Evolutionary conservation across 2,329 filamentous ascomycete species (phyloP).

Genomic region (Magnaporthiopsis incrustans): DNA sequence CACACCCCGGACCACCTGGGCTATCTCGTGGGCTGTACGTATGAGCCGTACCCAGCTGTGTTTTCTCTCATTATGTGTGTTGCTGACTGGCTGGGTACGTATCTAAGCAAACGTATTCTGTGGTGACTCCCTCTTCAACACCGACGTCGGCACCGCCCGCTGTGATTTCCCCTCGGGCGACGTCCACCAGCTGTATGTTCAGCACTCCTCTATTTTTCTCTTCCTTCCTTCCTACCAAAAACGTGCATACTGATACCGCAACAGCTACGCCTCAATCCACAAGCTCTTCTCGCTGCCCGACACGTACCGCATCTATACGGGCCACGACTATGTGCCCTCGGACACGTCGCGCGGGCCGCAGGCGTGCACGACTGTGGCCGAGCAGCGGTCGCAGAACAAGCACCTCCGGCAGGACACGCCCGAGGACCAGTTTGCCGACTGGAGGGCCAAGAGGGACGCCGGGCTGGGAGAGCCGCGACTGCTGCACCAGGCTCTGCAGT

Average conservation of each 20-base stretch:
- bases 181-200: not conserved
- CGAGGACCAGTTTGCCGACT: slow-evolving; percentile 35
- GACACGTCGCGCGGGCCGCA: slow-evolving; percentile 19
- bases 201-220: not conserved
- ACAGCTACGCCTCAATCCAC: slow-evolving; percentile 30
- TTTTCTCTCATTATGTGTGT: not conserved
- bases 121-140: slow-evolving; percentile 45
- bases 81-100: not conserved
- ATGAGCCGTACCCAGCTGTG: not conserved
- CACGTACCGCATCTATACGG: slow-evolving; percentile 41
- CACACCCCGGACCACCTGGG: slow-evolving; percentile 55
- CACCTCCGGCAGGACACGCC: slow-evolving; percentile 35
- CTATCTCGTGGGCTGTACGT: slow-evolving; percentile 42
- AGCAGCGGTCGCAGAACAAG: slow-evolving; percentile 38
- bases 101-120: slow-evolving; percentile 36
- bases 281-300: slow-evolving; percentile 33
- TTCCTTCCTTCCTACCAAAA: not conserved
- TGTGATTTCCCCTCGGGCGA: slow-evolving; percentile 43
- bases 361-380: slow-evolving; percentile 34
- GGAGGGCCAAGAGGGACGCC: slow-evolving; percentile 35
- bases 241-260: slow-evolving; percentile 27
- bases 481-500: slow-evolving; percentile 41
- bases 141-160: slow-evolving; percentile 42
- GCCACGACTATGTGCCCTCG: slow-evolving; percentile 44
- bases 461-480: slow-evolving; percentile 35